Evolutionary conservation across 371 early-diverging fungal species (phyloP).

Genomic region (Lichtheimia hyalospora): DNA sequence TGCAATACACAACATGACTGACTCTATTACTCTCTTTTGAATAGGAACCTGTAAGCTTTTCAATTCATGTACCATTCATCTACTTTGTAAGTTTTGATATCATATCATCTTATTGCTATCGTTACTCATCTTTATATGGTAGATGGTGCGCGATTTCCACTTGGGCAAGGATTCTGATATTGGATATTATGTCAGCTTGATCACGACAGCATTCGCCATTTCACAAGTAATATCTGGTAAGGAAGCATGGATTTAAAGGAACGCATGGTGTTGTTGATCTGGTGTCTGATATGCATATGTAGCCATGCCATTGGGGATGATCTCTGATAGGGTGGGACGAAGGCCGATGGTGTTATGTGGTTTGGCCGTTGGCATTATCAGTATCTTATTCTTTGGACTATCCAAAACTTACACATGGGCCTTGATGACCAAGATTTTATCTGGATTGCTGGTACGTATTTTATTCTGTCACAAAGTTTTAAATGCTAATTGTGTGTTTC

Average conservation of each 20-base stretch:
- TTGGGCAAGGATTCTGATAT: constrained; percentile 53
- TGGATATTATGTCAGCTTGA: constrained; percentile 68
- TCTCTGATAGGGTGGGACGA: constrained; percentile 72
- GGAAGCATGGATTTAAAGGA: not conserved
- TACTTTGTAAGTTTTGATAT: constrained; percentile 35
- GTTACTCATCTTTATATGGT: not conserved
- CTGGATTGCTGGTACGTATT: constrained; percentile 65
- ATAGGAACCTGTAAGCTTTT: constrained; percentile 63
- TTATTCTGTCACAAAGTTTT: not conserved
- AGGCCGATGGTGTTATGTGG: constrained; percentile 81
- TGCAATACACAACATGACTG: too few species aligned
- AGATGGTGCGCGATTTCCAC: constrained; percentile 65
- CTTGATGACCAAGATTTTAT: constrained; percentile 60
- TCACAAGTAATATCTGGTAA: constrained; percentile 63
- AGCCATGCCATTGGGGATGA: constrained; percentile 62
- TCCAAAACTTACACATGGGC: constrained; percentile 70
- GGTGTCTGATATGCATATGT: not conserved
- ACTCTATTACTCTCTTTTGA: constrained; percentile 9
- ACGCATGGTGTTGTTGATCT: not conserved
- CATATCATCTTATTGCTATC: not conserved
- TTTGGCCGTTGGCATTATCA: constrained; percentile 69
- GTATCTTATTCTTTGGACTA: constrained; percentile 74
- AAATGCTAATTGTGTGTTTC: not conserved
- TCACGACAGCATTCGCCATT: constrained; percentile 65
- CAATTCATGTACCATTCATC: constrained; percentile 63